These are phyloP conservation scores for Phyllosticta capitalensis DNA, from an alignment of 2,329 filamentous ascomycete genomes.

Conservation along the genomic window DNA sequence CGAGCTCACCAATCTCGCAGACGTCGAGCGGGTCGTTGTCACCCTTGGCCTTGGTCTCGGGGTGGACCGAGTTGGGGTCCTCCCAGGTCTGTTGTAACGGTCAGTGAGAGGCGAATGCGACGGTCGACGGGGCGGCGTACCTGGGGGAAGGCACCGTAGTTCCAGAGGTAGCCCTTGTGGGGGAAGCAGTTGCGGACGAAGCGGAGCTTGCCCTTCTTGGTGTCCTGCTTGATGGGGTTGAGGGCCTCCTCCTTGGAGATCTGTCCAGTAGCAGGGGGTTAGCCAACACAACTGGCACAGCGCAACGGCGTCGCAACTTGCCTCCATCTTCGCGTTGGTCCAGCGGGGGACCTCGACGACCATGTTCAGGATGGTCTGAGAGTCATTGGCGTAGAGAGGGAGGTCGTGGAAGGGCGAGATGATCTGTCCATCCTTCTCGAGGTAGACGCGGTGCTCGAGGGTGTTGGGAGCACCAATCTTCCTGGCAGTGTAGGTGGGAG, in stretches of 20 bases:
- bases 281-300: neutral
- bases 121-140: slow-evolving; percentile 42
- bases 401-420: slow-evolving; percentile 98
- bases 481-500: slow-evolving; percentile 66
- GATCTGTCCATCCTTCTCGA: slow-evolving; percentile 93
- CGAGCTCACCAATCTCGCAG: slow-evolving; percentile 98
- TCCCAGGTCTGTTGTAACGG: slow-evolving; percentile 75
- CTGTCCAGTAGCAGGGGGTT: slow-evolving; percentile 38
- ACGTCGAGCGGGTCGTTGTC: slow-evolving; percentile 99
- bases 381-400: slow-evolving; percentile 91
- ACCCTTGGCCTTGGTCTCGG: slow-evolving; percentile 98
- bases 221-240: slow-evolving; percentile 99
- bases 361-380: slow-evolving; percentile 98
- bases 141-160: slow-evolving; percentile 99
- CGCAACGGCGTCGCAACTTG: slow-evolving; percentile 39
- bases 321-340: slow-evolving; percentile 99
- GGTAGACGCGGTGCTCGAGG: slow-evolving; percentile 91
- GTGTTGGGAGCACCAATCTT: slow-evolving; percentile 88
- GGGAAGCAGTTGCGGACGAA: slow-evolving; percentile 99
- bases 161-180: slow-evolving; percentile 99
- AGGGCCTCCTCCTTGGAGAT: slow-evolving; percentile 98
- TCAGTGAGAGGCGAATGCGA: slow-evolving; percentile 15
- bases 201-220: slow-evolving; percentile 99
- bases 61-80: slow-evolving; percentile 91
- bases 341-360: slow-evolving; percentile 98